Conservation (phyloP, 352 stramenopile genomes). For the Achlya hypogyna region DNA sequence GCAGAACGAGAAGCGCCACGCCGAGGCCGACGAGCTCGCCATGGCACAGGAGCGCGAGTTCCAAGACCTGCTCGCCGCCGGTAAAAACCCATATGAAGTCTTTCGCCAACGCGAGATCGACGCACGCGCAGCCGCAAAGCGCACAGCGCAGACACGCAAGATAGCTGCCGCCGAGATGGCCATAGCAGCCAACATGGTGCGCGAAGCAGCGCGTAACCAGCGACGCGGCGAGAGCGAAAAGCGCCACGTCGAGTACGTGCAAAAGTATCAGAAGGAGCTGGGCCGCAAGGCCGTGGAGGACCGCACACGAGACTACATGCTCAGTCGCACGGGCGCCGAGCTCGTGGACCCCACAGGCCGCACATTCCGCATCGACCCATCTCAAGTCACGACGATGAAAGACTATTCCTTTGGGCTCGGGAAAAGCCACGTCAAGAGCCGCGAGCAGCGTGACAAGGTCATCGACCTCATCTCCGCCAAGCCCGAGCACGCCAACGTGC, state of each 20-base stretch:
- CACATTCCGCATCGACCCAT: constrained; percentile 49
- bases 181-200: constrained; percentile 29
- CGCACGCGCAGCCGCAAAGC: constrained; percentile 16
- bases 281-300: constrained; percentile 38
- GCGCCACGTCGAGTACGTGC: constrained; percentile 32
- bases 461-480: constrained; percentile 41
- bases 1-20: constrained; percentile 32
- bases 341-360: constrained; percentile 54
- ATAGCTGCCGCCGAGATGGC: constrained; percentile 45
- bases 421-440: constrained; percentile 33
- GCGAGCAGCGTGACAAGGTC: constrained; percentile 33
- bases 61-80: constrained; percentile 47
- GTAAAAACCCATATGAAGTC: constrained; percentile 73
- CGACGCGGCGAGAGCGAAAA: constrained; percentile 45
- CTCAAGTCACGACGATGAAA: constrained; percentile 60
- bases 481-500: constrained; percentile 25
- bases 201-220: constrained; percentile 27
- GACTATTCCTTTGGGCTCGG: constrained; percentile 65
- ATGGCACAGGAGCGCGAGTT: constrained; percentile 33
- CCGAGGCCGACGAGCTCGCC: constrained; percentile 23
- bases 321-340: constrained; percentile 46
- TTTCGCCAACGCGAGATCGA: constrained; percentile 35
- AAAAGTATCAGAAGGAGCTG: constrained; percentile 70
- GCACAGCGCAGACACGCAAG: constrained; percentile 29
- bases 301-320: constrained; percentile 43